These are phyloP conservation scores for Eutypa lata DNA, from an alignment of 2,329 filamentous ascomycete genomes.

Conservation along the genomic window DNA sequence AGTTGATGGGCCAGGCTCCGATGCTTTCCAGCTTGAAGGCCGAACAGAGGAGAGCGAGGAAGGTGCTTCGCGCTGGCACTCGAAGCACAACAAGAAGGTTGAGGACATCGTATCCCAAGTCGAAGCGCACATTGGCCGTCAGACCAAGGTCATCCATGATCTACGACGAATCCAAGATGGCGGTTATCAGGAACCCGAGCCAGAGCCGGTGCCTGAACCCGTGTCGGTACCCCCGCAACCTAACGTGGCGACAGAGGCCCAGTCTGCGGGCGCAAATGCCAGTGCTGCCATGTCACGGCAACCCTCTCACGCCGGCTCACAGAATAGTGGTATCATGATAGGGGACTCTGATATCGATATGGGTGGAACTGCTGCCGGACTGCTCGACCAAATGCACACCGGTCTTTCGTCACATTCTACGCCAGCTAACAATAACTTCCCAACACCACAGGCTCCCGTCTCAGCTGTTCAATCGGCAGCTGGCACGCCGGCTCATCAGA, in stretches of 20 bases:
- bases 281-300: slow-evolving; percentile 45
- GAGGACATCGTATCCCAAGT: slow-evolving; percentile 74
- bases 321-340: slow-evolving; percentile 52
- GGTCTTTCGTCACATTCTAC: slow-evolving; percentile 59
- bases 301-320: slow-evolving; percentile 53
- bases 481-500: slow-evolving; percentile 52
- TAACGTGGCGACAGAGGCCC: slow-evolving; percentile 13
- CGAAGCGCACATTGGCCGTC: slow-evolving; percentile 66
- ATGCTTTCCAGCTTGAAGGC: slow-evolving; percentile 65
- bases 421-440: slow-evolving; percentile 57
- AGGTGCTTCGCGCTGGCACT: slow-evolving; percentile 33
- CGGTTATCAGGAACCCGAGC: slow-evolving; percentile 63
- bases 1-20: slow-evolving; percentile 56
- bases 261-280: slow-evolving; percentile 16
- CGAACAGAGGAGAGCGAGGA: slow-evolving; percentile 49
- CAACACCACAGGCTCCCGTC: slow-evolving; percentile 58
- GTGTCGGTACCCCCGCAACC: slow-evolving; percentile 25
- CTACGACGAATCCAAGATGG: slow-evolving; percentile 75
- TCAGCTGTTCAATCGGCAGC: slow-evolving; percentile 54
- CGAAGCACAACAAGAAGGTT: slow-evolving; percentile 52
- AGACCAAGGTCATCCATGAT: slow-evolving; percentile 60
- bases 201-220: slow-evolving; percentile 32
- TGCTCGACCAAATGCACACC: slow-evolving; percentile 68
- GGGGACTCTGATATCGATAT: slow-evolving; percentile 63
- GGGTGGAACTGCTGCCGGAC: slow-evolving; percentile 60